Evolutionary conservation across 768 basidiomycete genomes (phyloP), one percentile per base, ranked within the genome.

Genomic region (Lentinus brumalis): DNA sequence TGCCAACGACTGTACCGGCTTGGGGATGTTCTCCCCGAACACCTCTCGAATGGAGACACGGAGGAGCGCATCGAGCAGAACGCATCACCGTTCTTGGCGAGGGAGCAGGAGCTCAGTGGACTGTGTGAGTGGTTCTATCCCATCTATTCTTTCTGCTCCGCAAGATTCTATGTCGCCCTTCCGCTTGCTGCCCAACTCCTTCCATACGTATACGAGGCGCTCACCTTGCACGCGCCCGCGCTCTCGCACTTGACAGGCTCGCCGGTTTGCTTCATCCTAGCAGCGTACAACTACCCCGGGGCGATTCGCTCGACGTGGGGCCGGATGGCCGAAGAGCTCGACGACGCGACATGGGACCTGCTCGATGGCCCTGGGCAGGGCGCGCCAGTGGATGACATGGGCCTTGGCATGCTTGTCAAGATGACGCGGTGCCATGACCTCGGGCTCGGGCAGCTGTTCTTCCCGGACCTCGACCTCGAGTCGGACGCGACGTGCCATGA

Each of bases 371-470:
- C 42, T 58, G 72, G 4, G 71, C 75, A 4, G 75, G 74, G 0
- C 9, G 59, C 64, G 26, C 35, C 35, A 1, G 35, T 35, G 35
- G 72, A 76, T 4, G 77, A 79, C 50, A 69, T 74, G 5, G 77
- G 77, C 2, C 75, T 92, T 31, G 78, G 86, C 21, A 80, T 91
- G 81, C 72, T 92, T 9, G 80, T 92, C 47, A 85, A 83, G 69
- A 91, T 92, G 90, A 87, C 89, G 21, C 79, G 91, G 49, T 74
- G 91, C 41, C 79, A 85, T 60, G 90, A 92, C 73, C 75, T 92
- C 59, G 91, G 89, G 0, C 78, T 92, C 12, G 87, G 79, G 21
- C 88, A 91, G 71, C 69, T 92, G 14, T 72, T 74, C 63, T 70
- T 74, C 52, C 73, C 73, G 0, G 72, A 71, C 18, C 32, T 71